Conservation (phyloP, 2,329 filamentous ascomycete genomes). For the Lasiodiplodia sp. region DNA sequence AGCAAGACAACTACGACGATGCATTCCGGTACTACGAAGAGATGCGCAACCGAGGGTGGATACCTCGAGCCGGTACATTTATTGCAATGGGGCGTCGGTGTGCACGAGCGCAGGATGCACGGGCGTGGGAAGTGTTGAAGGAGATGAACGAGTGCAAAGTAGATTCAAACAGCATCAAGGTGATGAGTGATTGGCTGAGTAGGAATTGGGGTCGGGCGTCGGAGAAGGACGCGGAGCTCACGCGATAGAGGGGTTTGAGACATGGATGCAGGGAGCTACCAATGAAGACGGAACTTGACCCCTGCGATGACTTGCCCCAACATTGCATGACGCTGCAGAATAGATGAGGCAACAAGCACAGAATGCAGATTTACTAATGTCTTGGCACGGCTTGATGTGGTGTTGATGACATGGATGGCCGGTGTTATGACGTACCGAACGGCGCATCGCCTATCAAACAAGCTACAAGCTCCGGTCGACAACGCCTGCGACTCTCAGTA, state of each 20-base stretch:
- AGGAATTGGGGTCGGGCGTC: slow-evolving; percentile 22
- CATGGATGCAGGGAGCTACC: slow-evolving; percentile 7
- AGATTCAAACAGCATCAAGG: not conserved
- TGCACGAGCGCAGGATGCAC: slow-evolving; percentile 39
- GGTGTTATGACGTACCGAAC: slow-evolving; percentile 7
- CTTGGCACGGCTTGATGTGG: slow-evolving; percentile 16
- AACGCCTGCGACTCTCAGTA: not conserved
- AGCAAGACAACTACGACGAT: slow-evolving; percentile 48
- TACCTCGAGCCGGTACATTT: slow-evolving; percentile 43
- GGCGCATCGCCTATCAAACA: not conserved
- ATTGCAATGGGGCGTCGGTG: slow-evolving; percentile 40
- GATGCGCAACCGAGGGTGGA: slow-evolving; percentile 49
- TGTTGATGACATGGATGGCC: slow-evolving; percentile 11
- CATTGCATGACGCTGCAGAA: not conserved
- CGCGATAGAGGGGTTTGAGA: not conserved
- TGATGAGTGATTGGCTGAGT: slow-evolving; percentile 18
- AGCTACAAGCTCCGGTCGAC: slow-evolving; percentile 2
- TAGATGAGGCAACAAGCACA: not conserved
- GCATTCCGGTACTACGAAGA: slow-evolving; percentile 59
- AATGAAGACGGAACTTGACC: not conserved
- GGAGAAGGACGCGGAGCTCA: slow-evolving; percentile 6
- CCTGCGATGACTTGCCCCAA: not conserved
- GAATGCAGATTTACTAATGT: slow-evolving; percentile 1
- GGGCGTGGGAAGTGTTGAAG: slow-evolving; percentile 41
- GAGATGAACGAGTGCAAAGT: slow-evolving; percentile 36